Conservation (phyloP, 2,329 filamentous ascomycete species). For the Blastomyces emzantsi region DNA sequence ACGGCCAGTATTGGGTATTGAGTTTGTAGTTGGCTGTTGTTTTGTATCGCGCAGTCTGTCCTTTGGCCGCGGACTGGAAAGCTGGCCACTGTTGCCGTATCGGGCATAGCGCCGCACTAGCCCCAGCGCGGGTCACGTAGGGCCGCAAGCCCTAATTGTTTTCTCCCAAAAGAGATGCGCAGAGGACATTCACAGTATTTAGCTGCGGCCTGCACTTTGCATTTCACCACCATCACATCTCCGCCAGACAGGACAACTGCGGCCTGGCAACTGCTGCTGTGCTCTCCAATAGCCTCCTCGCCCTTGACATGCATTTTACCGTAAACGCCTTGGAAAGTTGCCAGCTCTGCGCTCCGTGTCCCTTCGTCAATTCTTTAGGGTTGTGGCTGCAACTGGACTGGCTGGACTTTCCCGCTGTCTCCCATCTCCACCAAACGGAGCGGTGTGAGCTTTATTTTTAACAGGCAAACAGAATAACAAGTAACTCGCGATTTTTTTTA, state of each 20-base stretch:
- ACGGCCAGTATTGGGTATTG: neutral
- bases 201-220: neutral
- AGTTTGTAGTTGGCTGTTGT: neutral
- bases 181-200: neutral
- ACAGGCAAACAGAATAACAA: neutral
- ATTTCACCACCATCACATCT: neutral
- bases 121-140: neutral
- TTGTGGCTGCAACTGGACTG: neutral
- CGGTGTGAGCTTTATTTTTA: neutral
- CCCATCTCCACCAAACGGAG: neutral
- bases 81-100: neutral
- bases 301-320: neutral
- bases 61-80: slow-evolving; percentile 1
- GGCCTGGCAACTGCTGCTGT: neutral
- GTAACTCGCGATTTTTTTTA: neutral
- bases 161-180: slow-evolving; percentile 1
- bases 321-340: neutral
- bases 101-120: slow-evolving; percentile 6
- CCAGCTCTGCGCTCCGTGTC: neutral
- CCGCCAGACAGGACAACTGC: neutral
- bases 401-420: neutral
- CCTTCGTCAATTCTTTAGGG: neutral
- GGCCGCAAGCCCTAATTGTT: slow-evolving; percentile 8
- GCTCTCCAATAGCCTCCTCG: neutral
- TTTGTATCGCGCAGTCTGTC: neutral